These are phyloP conservation scores for Pilobolus umbonatus DNA, from an alignment of 192 early-diverging fungal species.

Conservation along the genomic window DNA sequence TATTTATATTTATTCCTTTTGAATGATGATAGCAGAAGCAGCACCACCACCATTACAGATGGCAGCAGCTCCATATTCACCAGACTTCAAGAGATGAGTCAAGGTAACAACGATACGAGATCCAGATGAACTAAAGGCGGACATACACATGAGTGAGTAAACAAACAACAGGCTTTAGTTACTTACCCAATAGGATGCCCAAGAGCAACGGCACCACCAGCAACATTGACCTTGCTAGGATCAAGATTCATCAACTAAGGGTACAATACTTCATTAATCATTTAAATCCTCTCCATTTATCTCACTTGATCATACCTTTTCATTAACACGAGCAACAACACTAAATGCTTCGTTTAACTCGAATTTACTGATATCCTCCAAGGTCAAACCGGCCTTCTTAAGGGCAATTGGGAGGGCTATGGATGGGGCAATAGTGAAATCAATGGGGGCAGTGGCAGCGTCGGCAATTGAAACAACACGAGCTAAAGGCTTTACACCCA, in stretches of 20 bases:
- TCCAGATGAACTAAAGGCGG: slow-evolving; percentile 62
- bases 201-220: slow-evolving; percentile 76
- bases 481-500: slow-evolving; percentile 83
- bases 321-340: slow-evolving; percentile 88
- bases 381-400: slow-evolving; percentile 71
- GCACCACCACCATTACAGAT: slow-evolving; percentile 86
- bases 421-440: slow-evolving; percentile 94
- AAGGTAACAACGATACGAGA: slow-evolving; percentile 80
- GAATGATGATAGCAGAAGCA: slow-evolving; percentile 65
- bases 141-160: too few relatives aligned
- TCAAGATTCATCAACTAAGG: slow-evolving; percentile 62
- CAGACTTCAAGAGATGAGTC: slow-evolving; percentile 74
- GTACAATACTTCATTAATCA: not conserved
- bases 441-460: slow-evolving; percentile 83
- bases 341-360: slow-evolving; percentile 99
- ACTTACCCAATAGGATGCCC: slow-evolving; percentile 76
- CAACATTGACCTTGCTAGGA: slow-evolving; percentile 68
- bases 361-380: slow-evolving; percentile 86
- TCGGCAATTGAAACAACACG: slow-evolving; percentile 85
- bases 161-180: not conserved
- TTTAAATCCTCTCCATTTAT: too few relatives aligned
- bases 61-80: slow-evolving; percentile 73
- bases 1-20: slow-evolving; percentile 39
- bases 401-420: slow-evolving; percentile 91
- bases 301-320: slow-evolving; percentile 43